phyloP scores from a whole-genome alignment of 2,329 filamentous ascomycete species.

The Apiospora sp. region DNA sequence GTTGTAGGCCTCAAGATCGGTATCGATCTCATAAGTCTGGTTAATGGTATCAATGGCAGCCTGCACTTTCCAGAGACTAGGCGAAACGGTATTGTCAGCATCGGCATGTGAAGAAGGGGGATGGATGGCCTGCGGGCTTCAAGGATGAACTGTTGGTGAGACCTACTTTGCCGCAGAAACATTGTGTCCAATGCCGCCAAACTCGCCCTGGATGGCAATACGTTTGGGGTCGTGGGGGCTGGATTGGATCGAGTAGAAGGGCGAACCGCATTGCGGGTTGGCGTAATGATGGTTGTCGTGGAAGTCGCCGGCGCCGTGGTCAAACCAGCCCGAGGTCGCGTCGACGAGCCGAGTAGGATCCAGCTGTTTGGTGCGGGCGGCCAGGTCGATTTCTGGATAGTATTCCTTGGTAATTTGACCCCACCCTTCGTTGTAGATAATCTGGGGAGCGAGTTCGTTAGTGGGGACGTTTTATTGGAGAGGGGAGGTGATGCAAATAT shows the following conservation, averaged over 20 bases:
- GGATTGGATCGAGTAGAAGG: constrained; percentile 67
- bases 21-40: constrained; percentile 72
- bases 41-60: constrained; percentile 66
- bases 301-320: constrained; percentile 73
- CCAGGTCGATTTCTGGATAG: constrained; percentile 65
- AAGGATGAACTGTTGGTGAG: neutral
- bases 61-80: constrained; percentile 67
- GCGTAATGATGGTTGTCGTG: constrained; percentile 77
- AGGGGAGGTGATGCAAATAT: too few relatives aligned
- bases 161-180: constrained; percentile 65
- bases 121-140: too few relatives aligned
- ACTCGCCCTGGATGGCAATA: constrained; percentile 76
- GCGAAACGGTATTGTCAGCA: constrained; percentile 42
- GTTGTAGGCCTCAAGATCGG: constrained; percentile 68
- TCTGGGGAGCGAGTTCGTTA: constrained; percentile 42
- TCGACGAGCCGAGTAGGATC: constrained; percentile 72
- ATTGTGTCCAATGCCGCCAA: constrained; percentile 73
- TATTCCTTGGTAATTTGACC: constrained; percentile 61
- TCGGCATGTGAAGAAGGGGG: neutral
- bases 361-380: constrained; percentile 59
- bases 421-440: constrained; percentile 79
- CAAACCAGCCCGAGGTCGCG: constrained; percentile 70
- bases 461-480: neutral
- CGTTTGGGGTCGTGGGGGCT: constrained; percentile 64
- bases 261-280: constrained; percentile 74